Evolutionary conservation across 129 eudicot genomes (phyloP), one percentile per base, ranked within the genome.

Genomic region (Dittrichia graveolens): DNA sequence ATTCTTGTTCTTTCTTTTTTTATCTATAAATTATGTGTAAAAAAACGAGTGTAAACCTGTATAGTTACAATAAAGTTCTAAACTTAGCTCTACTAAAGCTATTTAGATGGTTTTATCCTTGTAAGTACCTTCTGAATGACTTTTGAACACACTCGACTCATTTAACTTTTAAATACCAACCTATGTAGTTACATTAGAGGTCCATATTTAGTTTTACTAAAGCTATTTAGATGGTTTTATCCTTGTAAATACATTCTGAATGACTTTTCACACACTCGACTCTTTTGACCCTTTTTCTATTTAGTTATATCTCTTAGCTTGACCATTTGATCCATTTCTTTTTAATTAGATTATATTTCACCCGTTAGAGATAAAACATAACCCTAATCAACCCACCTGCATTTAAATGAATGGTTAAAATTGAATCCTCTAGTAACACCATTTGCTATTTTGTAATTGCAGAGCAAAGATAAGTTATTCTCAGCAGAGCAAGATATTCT

Each of bases 401-500:
- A 8, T 55, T 1, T 55, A 7, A 55, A 55, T 55, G 2, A 7
- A 24, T 24, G 0, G 61, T 19, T 4, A 24, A 7, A 55, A 37
- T 55, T 55, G 19, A 5, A 35, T 7, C 61, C 13, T 14, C 53
- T 47, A 14, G 45, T 61, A 14, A 31, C 81, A 31, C 53, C 46
- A 18, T 58, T 58, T 16, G 15, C 31, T 43, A 31, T 74, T 24
- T 58, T 48, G n/a, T 52, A 8, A 57, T 46, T 79, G 73, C 50
- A 91, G 97, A 84, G 82, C 78, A 88, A 88, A 72, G 87, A 84
- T 37, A 82, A 71, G 75, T 19, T 83, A 47, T 83, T 67, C 47
- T 54, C 83, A 3, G 77, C 88, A 14, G 87, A 89, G 74, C 97
- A 92, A 39, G 91, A 89, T 83, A 76, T 92, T 72, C 86, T 92